Evolutionary conservation across 352 stramenopile genomes (phyloP), one percentile per base, ranked within the genome.

Genomic region (Pythium aphanidermatum): DNA sequence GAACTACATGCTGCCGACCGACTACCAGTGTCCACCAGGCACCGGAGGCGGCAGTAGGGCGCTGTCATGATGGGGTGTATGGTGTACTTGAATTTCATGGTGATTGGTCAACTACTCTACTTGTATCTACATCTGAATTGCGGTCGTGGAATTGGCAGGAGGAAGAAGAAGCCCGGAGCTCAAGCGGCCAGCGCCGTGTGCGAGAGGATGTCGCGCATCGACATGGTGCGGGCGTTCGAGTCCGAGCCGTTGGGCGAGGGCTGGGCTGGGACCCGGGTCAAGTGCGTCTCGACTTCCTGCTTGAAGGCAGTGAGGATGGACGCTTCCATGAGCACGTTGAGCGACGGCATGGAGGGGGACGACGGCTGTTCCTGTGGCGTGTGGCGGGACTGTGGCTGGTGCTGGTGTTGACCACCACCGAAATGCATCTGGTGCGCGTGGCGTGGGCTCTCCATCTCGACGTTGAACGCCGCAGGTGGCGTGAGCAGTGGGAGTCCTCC

Each of bases 11-110:
- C 62, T 92, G 5, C 81, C 81, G 1, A 53, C 60, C 13, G 81
- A 83, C 37, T 89, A 89, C 41, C 67, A 89, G 54, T 92, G 80
- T 37, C 80, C 80, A 4, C 80, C 80, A n/a, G 80, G 80, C 19
- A 92, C 80, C 37, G 80, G 80, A 17, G 80, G 80, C 19, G 80
- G 77, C 3, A 81, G 72, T 53, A 62, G 60, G 21, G 63, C 62
- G 36, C 70, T 85, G 39, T 86, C 79, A 23, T 88, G 39, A 72
- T 29, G 28, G 26, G 25, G 30, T 10, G 21, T 24, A 6, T 20
- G 14, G 23, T 25, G 21, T 16, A 30, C 5, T 36, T 40, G 4
- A 29, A 23, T 21, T 41, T 30, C n/a, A 46, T n/a, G 10, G 11
- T 37, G 19, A 3, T 2, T 53, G 26, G 14, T 20, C 5, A 13